phyloP scores from a whole-genome alignment of 208 protist species.

The Acanthamoeba polyphaga region DNA sequence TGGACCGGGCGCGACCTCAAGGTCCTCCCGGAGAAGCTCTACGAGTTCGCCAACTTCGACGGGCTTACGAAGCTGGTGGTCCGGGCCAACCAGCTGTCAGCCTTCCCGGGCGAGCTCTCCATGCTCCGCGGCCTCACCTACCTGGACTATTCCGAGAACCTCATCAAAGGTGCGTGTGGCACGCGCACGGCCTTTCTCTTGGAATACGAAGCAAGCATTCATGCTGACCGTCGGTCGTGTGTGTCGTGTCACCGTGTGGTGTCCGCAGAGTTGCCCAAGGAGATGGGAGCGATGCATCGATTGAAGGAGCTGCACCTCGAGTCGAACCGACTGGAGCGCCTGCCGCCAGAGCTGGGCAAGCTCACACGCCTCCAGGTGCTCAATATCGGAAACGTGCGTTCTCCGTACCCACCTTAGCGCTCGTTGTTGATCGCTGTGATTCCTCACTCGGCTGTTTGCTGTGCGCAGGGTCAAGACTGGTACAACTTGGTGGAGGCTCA shows the following conservation, averaged over 20 bases:
- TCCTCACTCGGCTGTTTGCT: not conserved
- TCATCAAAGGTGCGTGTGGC: not conserved
- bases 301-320: slow-evolving; percentile 17
- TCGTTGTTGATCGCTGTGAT: not conserved
- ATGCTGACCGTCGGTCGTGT: not conserved
- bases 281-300: slow-evolving; percentile 33
- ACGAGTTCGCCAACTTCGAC: slow-evolving; percentile 27
- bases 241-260: not conserved
- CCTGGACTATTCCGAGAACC: slow-evolving; percentile 33
- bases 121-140: slow-evolving; percentile 36
- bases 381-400: not conserved
- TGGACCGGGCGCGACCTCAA: slow-evolving; percentile 4
- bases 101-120: slow-evolving; percentile 38
- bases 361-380: not conserved
- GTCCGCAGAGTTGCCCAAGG: slow-evolving; percentile 24
- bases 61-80: slow-evolving; percentile 25
- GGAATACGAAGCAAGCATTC: not conserved
- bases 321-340: slow-evolving; percentile 9
- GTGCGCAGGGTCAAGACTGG: not conserved
- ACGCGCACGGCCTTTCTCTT: not conserved
- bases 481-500: not conserved
- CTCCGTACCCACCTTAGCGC: not conserved
- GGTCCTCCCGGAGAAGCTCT: slow-evolving; percentile 33
- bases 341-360: slow-evolving; percentile 29
- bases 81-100: not conserved